A percentile compares a stretch with the other conserved stretches of the same genome.
These are phyloP conservation scores for Haematococcus sp. DNA, from an alignment of 139 green algal species.

Conservation along the genomic window DNA sequence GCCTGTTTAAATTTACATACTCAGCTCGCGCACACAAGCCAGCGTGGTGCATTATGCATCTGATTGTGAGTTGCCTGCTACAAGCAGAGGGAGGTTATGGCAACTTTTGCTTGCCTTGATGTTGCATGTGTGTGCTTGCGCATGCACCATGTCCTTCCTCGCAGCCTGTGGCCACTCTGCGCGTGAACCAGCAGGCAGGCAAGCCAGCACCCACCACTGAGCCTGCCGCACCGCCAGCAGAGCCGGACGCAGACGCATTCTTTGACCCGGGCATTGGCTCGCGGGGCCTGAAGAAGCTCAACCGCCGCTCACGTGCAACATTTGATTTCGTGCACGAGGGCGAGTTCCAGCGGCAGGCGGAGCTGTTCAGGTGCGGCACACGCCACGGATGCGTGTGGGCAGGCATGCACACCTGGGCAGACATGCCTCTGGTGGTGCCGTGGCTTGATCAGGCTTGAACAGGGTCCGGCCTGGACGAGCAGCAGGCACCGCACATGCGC, in stretches of 20 bases:
- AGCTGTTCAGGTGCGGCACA: constrained; percentile 50
- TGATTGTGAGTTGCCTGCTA: no score
- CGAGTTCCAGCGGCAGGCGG: constrained; percentile 59
- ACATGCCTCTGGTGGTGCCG: neutral
- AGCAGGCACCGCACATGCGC: no score
- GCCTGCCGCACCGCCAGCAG: neutral
- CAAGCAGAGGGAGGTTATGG: no score
- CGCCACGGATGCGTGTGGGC: neutral
- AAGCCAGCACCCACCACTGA: neutral
- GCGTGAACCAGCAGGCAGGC: constrained; percentile 20
- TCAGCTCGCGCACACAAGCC: no score
- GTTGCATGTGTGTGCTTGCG: no score
- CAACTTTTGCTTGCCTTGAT: no score
- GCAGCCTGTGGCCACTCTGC: constrained; percentile 15
- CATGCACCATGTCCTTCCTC: no score
- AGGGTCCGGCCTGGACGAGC: no score
- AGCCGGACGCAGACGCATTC: constrained; percentile 30
- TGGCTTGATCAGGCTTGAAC: no score
- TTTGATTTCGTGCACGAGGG: constrained; percentile 74
- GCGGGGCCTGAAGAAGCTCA: constrained; percentile 9
- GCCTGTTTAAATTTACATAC: no score
- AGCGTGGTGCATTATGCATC: no score
- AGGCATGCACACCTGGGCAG: neutral
- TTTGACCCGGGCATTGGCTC: constrained; percentile 62
- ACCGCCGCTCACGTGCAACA: neutral